Evolutionary conservation across 2,329 filamentous ascomycete species (phyloP).

Genomic region (Aaosphaeria arxii): DNA sequence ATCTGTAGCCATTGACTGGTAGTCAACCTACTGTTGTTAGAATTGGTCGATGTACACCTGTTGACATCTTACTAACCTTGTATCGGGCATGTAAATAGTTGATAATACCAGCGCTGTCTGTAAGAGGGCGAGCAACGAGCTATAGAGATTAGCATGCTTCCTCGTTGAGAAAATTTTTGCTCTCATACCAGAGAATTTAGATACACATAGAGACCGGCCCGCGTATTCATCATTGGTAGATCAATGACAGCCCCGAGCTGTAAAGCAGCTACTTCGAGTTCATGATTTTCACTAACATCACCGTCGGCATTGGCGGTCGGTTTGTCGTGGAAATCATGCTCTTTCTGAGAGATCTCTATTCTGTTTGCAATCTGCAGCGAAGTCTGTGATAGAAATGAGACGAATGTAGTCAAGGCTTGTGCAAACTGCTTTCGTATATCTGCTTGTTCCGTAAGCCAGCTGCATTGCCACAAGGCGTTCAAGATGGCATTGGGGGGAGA

Average conservation of each 20-base stretch:
- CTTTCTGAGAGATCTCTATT: conserved; percentile 39
- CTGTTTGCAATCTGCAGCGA: conserved; percentile 47
- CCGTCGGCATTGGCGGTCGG: conserved; percentile 43
- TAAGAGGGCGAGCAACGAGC: conserved; percentile 76
- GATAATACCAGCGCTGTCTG: conserved; percentile 77
- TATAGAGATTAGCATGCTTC: conserved; percentile 44
- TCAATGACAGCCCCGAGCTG: conserved; percentile 60
- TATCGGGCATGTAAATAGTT: conserved; percentile 83
- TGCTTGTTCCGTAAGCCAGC: conserved; percentile 2
- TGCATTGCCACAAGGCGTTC: neutral
- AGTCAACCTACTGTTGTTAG: conserved; percentile 60
- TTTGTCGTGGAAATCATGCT: conserved; percentile 42
- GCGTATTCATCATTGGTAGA: conserved; percentile 68
- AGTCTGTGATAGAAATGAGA: conserved; percentile 49
- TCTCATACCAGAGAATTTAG: conserved; percentile 71
- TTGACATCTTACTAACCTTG: conserved; percentile 52
- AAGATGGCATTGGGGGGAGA: neutral
- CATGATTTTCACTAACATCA: conserved; percentile 36
- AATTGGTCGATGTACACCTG: neutral
- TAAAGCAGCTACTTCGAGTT: conserved; percentile 42
- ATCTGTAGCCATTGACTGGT: conserved; percentile 74
- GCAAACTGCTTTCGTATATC: conserved; percentile 31
- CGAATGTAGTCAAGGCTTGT: conserved; percentile 30
- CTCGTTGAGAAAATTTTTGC: neutral
- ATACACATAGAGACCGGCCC: conserved; percentile 81